Evolutionary conservation across 495 filamentous ascomycete species (phyloP), one percentile per base, ranked within the genome.

Genomic region (Astrocystis sublimbata): DNA sequence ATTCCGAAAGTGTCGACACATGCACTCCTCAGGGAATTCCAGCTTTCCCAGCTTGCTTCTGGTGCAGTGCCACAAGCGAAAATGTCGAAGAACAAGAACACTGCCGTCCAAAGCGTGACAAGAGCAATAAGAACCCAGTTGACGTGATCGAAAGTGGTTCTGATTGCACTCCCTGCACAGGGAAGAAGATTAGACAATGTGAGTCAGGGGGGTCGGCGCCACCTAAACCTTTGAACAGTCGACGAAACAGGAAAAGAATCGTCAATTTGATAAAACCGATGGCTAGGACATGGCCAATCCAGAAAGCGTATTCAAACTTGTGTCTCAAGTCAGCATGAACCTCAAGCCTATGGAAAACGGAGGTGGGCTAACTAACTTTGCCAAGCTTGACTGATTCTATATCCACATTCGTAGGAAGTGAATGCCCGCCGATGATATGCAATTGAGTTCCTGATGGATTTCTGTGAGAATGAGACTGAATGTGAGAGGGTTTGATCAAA

Each of bases 221-320:
- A n/a, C n/a, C n/a, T n/a, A n/a, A 19, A 61, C 58, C 58, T 52
- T 23, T 51, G 45, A 61, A 61, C 13, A 61, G 3, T 1, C 28
- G 30, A 19, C 58, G 58, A 1, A 61, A 52, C 6, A 61, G 5
- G 46, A 50, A 61, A 1, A 61, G 45, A 17, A 61, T 61, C 0
- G 58, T 41, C 17, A 52, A 10, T 23, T 61, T 61, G 21, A 61
- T 61, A 12, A 52, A 28, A 1, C 58, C 58, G 2, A 61, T 61
- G 12, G 58, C 31, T 13, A 61, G 6, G 13, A 61, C 45, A 52
- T 61, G 45, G 31, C 3, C 33, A 3, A 61, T 61, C 58, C 58
- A 61, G 23, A 61, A 52, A 9, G 58, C 43, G 24, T 61, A 61
- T 21, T 61, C 58, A 24, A 61, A 61, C 58, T 61, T 17, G n/a